phyloP scores from a whole-genome alignment of 2,329 filamentous ascomycete species.

The Aspergillus sp. region DNA sequence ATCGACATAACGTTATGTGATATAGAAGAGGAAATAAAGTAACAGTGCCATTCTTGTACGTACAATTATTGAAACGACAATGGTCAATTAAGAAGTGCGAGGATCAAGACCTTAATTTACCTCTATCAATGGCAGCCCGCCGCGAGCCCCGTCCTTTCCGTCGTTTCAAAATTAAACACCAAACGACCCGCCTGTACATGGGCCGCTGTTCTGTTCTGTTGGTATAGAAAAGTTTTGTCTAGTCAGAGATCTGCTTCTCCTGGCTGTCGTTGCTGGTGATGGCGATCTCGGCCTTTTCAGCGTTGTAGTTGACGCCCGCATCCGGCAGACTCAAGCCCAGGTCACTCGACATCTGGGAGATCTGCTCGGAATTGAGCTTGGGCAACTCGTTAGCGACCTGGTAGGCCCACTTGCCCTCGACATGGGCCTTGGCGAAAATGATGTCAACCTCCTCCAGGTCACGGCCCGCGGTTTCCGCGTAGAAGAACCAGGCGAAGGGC shows the following conservation, averaged over 20 bases:
- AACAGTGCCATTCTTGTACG: neutral
- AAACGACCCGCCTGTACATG: neutral
- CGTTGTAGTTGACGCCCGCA: constrained; percentile 4
- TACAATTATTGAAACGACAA: neutral
- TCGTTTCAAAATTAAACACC: neutral
- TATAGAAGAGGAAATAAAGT: neutral
- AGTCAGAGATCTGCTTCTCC: constrained; percentile 3
- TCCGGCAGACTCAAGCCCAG: constrained; percentile 27
- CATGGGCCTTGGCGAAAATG: constrained; percentile 33
- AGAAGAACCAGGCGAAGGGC: constrained; percentile 47
- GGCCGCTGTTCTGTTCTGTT: neutral
- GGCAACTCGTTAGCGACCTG: constrained; percentile 21
- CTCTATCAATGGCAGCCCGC: neutral
- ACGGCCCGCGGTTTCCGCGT: constrained; percentile 41
- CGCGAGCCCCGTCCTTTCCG: neutral
- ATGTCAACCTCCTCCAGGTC: constrained; percentile 36
- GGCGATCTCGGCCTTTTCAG: constrained; percentile 16
- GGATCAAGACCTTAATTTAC: neutral
- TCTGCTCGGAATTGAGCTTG: constrained; percentile 23
- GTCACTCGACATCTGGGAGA: constrained; percentile 17
- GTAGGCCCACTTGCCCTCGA: constrained; percentile 28
- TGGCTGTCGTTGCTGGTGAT: constrained; percentile 13
- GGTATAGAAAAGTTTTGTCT: neutral
- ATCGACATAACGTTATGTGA: neutral
- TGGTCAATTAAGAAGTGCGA: neutral